A percentile compares a stretch with the other conserved stretches of the same genome.
Conservation (phyloP, 73 alveolate species). For the Halteria grandinella region DNA sequence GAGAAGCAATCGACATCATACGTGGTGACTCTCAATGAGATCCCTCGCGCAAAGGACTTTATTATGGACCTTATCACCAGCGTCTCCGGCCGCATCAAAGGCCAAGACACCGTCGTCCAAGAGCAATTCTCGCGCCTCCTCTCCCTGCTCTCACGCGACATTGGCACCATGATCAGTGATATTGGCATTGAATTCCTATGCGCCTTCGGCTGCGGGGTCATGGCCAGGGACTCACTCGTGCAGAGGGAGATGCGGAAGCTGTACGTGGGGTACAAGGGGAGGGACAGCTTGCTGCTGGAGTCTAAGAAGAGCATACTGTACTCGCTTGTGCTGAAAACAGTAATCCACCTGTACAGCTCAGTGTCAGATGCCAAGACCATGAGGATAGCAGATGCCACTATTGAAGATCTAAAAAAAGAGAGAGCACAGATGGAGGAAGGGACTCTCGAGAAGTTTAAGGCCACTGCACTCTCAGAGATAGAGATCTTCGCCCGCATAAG, state of each 20-base stretch:
- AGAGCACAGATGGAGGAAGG: neutral
- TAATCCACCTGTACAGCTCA: neutral
- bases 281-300: constrained; percentile 5
- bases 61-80: neutral
- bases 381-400: neutral
- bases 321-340: neutral
- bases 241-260: constrained; percentile 2
- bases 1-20: neutral
- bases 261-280: constrained; percentile 9
- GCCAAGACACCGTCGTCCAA: constrained; percentile 18
- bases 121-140: constrained; percentile 11
- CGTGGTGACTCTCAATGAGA: neutral
- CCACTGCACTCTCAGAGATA: neutral
- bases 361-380: neutral
- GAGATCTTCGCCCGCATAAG: neutral
- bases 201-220: constrained; percentile 23
- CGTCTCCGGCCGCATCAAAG: constrained; percentile 17
- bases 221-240: constrained; percentile 7
- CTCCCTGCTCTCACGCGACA: neutral
- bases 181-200: constrained; percentile 43
- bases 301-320: constrained; percentile 19
- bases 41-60: constrained; percentile 19
- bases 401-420: neutral
- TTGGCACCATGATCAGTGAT: neutral
- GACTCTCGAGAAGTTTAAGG: neutral